Evolutionary conservation across 2,329 filamentous ascomycete genomes (phyloP), one percentile per base, ranked within the genome.

Genomic region (Colletotrichum costaricense): DNA sequence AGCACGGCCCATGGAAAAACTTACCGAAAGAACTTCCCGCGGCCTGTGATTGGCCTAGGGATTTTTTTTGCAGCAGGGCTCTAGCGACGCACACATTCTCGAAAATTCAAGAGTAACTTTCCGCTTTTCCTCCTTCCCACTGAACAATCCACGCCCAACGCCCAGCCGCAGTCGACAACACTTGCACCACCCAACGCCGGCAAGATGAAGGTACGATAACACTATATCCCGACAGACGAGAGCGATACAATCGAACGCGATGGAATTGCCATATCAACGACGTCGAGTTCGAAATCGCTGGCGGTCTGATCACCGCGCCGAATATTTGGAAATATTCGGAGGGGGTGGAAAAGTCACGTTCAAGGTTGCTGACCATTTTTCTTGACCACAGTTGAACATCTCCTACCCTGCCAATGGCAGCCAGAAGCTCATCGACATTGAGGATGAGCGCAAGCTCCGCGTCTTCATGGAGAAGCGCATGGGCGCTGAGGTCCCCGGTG

Each of bases 391-490:
- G 89, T 86, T 91, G 87, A 91, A 91, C 89, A 90, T 91, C 83
- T 89, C 87, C 82, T 97, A 95, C 93, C 97, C 97, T 89, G 95
- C 96, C 93, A 98, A 98, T 90, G 97, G 97, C 93, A 97, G 95
- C 85, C 97, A 99, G 89, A 99, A 99, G 92, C 92, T 99, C 86
- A 93, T 99, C 90, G 97, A 99, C 82, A 89, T 99, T 82, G 97
- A 99, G 85, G 97, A 99, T 94, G 97, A 99, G 89, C 95, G 95
- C 89, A 98, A 98, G 92, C 92, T 98, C 87, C 94, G 95, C 86
- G 91, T 97, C 89, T 98, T 98, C 93, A 95, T 98, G 93, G 97
- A 98, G 88, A 95, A 95, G 92, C 94, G 94, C 88, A 97, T 97
- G 94, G 94, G 94, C 84, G 91, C 93, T 83, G 94, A 98, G 90